Conservation (phyloP, 2,329 filamentous ascomycete genomes). For the Colletotrichum karsti region DNA sequence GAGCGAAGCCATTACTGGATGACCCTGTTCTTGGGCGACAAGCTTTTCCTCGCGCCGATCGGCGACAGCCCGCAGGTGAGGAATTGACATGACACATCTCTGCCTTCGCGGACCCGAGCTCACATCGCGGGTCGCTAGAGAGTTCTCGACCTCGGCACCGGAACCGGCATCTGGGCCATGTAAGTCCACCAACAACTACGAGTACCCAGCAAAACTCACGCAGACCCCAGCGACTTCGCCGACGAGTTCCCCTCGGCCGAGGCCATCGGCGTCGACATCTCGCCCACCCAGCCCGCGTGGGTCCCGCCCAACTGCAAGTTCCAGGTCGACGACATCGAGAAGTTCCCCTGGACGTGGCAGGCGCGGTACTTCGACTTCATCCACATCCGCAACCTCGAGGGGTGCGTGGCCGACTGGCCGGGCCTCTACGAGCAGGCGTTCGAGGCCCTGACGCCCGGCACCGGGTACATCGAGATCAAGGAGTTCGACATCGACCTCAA, state of each 20-base stretch:
- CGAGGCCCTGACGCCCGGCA: conserved; percentile 55
- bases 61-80: conserved; percentile 9
- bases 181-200: conserved; percentile 22
- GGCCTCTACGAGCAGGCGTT: conserved; percentile 43
- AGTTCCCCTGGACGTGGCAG: conserved; percentile 53
- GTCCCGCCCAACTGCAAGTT: conserved; percentile 71
- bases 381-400: conserved; percentile 63
- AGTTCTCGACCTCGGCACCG: conserved; percentile 52
- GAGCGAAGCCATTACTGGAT: conserved; percentile 33
- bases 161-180: conserved; percentile 54
- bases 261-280: conserved; percentile 62
- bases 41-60: conserved; percentile 26
- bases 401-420: conserved; percentile 61
- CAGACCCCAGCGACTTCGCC: conserved; percentile 52
- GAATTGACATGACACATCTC: not conserved
- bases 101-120: not conserved
- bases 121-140: conserved; percentile 32
- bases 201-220: not conserved
- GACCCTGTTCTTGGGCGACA: conserved; percentile 33
- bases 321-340: conserved; percentile 69
- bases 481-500: conserved; percentile 30
- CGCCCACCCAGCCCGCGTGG: conserved; percentile 62
- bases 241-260: conserved; percentile 51
- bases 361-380: conserved; percentile 64
- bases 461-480: conserved; percentile 36